phyloP scores from a whole-genome alignment of 2,329 filamentous ascomycete species.

The Xylariaceae sp. region DNA sequence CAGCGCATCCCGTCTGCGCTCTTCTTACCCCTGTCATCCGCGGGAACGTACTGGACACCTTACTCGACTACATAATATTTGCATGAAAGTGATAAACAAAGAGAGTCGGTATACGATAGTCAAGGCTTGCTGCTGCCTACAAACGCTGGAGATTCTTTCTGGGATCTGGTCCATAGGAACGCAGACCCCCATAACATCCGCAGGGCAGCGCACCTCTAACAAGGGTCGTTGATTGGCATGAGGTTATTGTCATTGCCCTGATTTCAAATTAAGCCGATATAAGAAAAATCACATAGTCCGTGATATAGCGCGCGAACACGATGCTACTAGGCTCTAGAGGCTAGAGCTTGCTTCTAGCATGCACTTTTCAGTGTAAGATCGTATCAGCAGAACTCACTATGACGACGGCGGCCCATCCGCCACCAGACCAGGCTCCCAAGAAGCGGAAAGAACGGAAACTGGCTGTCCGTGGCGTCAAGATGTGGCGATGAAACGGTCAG shows the following conservation, averaged over 20 bases:
- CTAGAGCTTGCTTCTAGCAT: too few relatives aligned
- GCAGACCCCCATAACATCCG: background rate
- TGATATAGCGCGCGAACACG: too few relatives aligned
- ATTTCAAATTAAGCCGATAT: too few relatives aligned
- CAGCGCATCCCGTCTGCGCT: background rate
- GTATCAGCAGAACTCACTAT: too few relatives aligned
- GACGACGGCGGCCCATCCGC: too few relatives aligned
- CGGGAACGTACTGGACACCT: slow-evolving; percentile 11
- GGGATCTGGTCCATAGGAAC: background rate
- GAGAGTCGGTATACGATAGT: background rate
- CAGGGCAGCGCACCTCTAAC: background rate
- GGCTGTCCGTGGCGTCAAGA: background rate
- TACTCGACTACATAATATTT: background rate
- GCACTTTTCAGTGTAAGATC: too few relatives aligned
- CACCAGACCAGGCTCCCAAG: too few relatives aligned
- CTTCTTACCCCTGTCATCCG: slow-evolving; percentile 8
- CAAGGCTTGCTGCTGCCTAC: background rate
- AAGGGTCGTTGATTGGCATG: background rate
- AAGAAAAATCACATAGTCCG: too few relatives aligned
- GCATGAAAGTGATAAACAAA: background rate
- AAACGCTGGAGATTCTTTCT: background rate
- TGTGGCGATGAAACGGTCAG: background rate
- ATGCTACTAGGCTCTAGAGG: too few relatives aligned
- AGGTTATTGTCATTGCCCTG: background rate
- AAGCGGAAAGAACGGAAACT: too few relatives aligned